Conservation (phyloP, 2,329 filamentous ascomycete species). For the Kalmusia sp. region DNA sequence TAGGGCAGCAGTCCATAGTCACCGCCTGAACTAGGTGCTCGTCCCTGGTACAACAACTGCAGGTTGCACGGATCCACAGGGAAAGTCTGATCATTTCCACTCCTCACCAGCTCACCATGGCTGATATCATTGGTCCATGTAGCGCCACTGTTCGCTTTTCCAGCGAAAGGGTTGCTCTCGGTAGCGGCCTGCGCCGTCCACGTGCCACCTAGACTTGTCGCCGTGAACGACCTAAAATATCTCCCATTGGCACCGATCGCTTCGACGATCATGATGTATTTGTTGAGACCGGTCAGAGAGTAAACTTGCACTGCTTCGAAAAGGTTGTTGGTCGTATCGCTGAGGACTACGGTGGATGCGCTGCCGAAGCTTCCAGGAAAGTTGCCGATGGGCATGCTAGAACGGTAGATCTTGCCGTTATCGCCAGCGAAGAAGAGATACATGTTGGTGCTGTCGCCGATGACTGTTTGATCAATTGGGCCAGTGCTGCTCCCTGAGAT, state of each 20-base stretch:
- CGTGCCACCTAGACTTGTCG: conserved; percentile 60
- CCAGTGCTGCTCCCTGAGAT: conserved; percentile 61
- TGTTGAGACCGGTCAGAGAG: conserved; percentile 60
- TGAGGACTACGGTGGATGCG: conserved; percentile 57
- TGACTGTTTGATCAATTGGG: conserved; percentile 68
- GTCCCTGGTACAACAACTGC: conserved; percentile 70
- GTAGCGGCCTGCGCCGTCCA: conserved; percentile 66
- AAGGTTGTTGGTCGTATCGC: conserved; percentile 62
- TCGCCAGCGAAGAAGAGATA: conserved; percentile 73
- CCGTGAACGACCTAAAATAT: conserved; percentile 73
- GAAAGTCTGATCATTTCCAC: conserved; percentile 66
- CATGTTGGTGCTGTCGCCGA: conserved; percentile 67
- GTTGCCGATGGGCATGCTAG: conserved; percentile 67
- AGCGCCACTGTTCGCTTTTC: conserved; percentile 69
- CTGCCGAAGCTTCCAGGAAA: conserved; percentile 69
- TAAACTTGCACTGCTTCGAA: conserved; percentile 75
- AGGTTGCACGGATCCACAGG: conserved; percentile 69
- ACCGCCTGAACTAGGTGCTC: conserved; percentile 49
- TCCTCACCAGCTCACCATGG: conserved; percentile 68
- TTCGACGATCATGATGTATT: conserved; percentile 74
- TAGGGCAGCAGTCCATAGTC: conserved; percentile 63
- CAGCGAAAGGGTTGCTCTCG: conserved; percentile 69
- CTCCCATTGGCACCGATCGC: conserved; percentile 63
- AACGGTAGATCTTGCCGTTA: conserved; percentile 70
- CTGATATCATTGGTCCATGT: conserved; percentile 73